Evolutionary conservation across 805 yeast species (phyloP).

Genomic region (Metschnikowia gelsemii): DNA sequence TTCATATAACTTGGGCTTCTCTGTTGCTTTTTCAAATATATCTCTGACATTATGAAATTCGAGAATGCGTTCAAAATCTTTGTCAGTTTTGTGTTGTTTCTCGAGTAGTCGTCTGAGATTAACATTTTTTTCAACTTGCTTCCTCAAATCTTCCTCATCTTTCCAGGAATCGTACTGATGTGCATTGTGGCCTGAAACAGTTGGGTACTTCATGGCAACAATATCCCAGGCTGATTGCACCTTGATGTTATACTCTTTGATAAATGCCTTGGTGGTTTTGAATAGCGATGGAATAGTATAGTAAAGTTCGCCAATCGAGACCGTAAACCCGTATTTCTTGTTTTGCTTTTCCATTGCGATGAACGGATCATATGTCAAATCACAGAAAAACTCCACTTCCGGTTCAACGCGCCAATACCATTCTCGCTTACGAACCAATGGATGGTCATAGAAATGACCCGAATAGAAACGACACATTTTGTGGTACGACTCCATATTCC

Average conservation of each 20-base stretch:
- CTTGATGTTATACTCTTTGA: conserved; percentile 45
- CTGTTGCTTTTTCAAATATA: conserved; percentile 39
- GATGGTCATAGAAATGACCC: conserved; percentile 79
- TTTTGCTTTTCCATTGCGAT: conserved; percentile 65
- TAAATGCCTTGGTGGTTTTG: conserved; percentile 65
- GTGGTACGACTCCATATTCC: conserved; percentile 78
- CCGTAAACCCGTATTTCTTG: conserved; percentile 83
- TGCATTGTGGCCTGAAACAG: conserved; percentile 24
- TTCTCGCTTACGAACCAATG: conserved; percentile 63
- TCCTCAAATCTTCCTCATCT: conserved; percentile 22
- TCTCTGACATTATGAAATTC: conserved; percentile 30
- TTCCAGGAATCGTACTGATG: conserved; percentile 25
- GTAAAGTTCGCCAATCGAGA: conserved; percentile 71
- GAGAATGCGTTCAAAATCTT: conserved; percentile 19
- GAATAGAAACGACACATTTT: conserved; percentile 77
- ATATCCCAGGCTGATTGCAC: conserved; percentile 71
- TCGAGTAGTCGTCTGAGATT: conserved; percentile 26
- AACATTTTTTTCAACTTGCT: conserved; percentile 30
- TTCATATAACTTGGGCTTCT: conserved; percentile 32
- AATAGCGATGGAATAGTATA: conserved; percentile 84
- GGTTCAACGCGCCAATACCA: conserved; percentile 99
- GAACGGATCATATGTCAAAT: conserved; percentile 89
- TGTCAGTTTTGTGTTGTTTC: conserved; percentile 24
- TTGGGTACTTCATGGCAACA: conserved; percentile 44
- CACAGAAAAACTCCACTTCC: conserved; percentile 85